Evolutionary conservation across 2,329 filamentous ascomycete species (phyloP).

Genomic region (Dryadomyces quercivorus): DNA sequence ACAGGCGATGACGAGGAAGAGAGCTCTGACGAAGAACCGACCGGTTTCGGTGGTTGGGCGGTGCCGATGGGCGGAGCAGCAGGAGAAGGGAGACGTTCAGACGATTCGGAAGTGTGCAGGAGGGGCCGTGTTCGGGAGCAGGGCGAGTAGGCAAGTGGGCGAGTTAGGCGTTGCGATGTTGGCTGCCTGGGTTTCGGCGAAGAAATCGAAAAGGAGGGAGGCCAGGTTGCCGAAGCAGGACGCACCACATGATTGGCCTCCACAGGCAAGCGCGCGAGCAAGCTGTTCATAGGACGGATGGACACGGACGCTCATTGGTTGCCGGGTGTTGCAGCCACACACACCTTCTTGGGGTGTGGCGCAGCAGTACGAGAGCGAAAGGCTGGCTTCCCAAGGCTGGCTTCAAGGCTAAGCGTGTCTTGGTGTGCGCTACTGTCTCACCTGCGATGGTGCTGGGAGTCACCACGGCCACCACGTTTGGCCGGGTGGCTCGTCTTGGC

Average conservation of each 20-base stretch:
- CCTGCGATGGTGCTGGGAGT: constrained; percentile 14
- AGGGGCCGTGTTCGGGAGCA: neutral
- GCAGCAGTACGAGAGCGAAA: neutral
- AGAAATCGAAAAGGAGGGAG: neutral
- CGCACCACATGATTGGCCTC: constrained; percentile 1
- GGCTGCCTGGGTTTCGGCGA: neutral
- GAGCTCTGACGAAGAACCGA: too few relatives aligned
- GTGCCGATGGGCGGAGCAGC: too few relatives aligned
- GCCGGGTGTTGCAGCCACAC: neutral
- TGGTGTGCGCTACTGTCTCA: constrained; percentile 23
- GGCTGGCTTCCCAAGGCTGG: neutral
- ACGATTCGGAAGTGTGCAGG: neutral
- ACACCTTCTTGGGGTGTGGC: neutral
- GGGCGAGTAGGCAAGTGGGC: too few relatives aligned
- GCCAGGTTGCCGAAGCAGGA: neutral
- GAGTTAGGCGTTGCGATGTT: neutral
- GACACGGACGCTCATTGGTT: neutral
- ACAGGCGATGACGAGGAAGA: too few relatives aligned
- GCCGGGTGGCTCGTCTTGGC: neutral
- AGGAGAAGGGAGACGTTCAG: too few relatives aligned
- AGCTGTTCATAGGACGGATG: neutral
- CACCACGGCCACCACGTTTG: constrained; percentile 13
- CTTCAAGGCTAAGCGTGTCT: neutral
- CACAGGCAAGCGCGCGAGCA: neutral
- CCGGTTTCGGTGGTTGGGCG: too few relatives aligned